phyloP scores from a whole-genome alignment of 305 asterid genomes.

The Plantago lanceolata region DNA sequence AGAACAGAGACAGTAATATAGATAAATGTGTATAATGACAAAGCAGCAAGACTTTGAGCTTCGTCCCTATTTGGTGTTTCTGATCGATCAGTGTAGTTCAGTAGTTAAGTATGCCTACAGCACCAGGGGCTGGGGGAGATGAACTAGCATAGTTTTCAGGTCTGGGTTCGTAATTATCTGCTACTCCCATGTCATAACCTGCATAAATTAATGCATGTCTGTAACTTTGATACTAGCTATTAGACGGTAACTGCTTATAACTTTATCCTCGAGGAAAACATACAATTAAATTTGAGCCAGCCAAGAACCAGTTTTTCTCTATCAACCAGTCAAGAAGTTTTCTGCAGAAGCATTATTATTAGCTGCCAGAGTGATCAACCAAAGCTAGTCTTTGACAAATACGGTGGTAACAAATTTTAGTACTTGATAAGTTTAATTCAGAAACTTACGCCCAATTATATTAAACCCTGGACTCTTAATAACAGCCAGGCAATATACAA shows the following conservation, averaged over 20 bases:
- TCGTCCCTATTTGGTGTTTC: conserved; percentile 24
- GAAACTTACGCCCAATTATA: conserved; percentile 77
- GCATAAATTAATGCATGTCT: conserved; percentile 17
- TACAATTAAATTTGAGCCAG: conserved; percentile 68
- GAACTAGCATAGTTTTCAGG: conserved; percentile 37
- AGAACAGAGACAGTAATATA: conserved; percentile 25
- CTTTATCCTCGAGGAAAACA: conserved; percentile 25
- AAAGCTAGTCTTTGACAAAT: background rate
- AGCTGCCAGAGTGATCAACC: conserved; percentile 9
- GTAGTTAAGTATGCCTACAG: conserved; percentile 33
- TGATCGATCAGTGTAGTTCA: conserved; percentile 31
- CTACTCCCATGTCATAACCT: conserved; percentile 57
- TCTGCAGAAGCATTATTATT: conserved; percentile 35
- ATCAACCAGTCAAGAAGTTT: conserved; percentile 85
- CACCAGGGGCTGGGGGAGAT: conserved; percentile 56
- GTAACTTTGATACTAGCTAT: conserved; percentile 6
- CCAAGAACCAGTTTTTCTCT: conserved; percentile 79
- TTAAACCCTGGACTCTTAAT: conserved; percentile 67
- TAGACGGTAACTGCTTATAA: background rate
- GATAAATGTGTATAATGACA: conserved; percentile 28
- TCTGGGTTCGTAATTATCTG: conserved; percentile 28
- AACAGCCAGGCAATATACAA: conserved; percentile 70
- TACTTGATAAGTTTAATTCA: conserved; percentile 5
- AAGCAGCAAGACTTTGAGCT: conserved; percentile 33
- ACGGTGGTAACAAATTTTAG: background rate